Evolutionary conservation across 2,329 filamentous ascomycete genomes (phyloP), one percentile per base, ranked within the genome.

Genomic region (Pseudocercospora eumusae): DNA sequence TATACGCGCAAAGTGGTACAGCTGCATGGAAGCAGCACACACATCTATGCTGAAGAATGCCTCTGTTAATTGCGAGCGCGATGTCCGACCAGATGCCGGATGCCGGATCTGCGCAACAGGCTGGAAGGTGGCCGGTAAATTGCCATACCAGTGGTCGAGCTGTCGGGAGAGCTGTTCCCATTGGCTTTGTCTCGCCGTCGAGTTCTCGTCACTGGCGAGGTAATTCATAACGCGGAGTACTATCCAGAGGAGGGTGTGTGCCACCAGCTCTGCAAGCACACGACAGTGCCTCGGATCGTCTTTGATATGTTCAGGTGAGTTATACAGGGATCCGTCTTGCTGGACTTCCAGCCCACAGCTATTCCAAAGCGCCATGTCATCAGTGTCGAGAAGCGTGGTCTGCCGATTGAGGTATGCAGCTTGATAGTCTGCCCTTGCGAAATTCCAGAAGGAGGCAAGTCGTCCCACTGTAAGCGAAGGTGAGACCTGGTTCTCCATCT

Each of bases 401-500:
- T 80, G 80, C 66, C 85, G 82, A 64, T 87, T 87, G 67, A 87
- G 83, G 66, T 83, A 81, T 77, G 66, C 70, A 25, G 72, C 71
- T 62, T 74, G 71, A 31, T 74, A 74, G 60, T 74, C 72, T 23
- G 71, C 71, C 55, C 85, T 78, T n/a, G 85, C 86, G 73, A 88
- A 86, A 67, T 87, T 88, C 86, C 86, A 88, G 69, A 88, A 88
- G 0, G 83, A 85, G 13, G 86, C 85, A 70, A 78, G 81, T 8
- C 84, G 79, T n/a, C 80, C 84, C 64, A 82, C 82, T 0, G 83
- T 85, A 1, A 83, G 79, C 15, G 76, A 76, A 8, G 76, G 78
- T 5, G 75, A 71, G 36, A 77, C 74, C 25, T 82, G 75, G 23
- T 78, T 67, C 79, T 78, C 31, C 75, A 60, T 60, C 59, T 66